Evolutionary conservation across 495 filamentous ascomycete species (phyloP).

Genomic region (Penicillium crystallinum): DNA sequence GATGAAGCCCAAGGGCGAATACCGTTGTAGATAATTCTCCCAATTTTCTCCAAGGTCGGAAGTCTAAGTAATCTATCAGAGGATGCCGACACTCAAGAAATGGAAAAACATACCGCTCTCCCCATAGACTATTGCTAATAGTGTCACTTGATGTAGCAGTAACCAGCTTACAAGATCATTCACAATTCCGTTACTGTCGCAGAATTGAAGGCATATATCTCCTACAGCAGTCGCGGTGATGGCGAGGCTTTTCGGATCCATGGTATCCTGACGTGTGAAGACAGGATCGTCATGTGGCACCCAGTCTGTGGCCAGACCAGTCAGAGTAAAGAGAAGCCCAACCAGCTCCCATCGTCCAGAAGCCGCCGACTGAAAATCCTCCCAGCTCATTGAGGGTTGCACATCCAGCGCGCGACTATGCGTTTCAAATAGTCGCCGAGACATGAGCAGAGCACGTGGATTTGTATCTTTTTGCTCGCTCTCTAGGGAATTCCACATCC

Average conservation of each 20-base stretch:
- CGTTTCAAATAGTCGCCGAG: constrained; percentile 20
- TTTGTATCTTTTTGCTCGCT: constrained; percentile 6
- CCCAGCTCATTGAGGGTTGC: constrained; percentile 9
- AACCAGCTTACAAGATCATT: constrained; percentile 24
- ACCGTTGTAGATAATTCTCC: constrained; percentile 26
- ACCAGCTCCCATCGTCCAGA: constrained; percentile 25
- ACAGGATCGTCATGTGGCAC: constrained; percentile 6
- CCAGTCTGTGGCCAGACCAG: constrained; percentile 16
- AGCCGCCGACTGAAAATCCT: constrained; percentile 11
- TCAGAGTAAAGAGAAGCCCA: constrained; percentile 18
- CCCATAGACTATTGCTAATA: constrained; percentile 13
- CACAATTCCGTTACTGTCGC: constrained; percentile 19
- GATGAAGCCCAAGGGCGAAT: constrained; percentile 52
- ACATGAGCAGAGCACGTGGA: constrained; percentile 10
- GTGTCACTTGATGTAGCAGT: constrained; percentile 15
- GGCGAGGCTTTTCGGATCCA: constrained; percentile 10
- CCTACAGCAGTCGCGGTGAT: constrained; percentile 12
- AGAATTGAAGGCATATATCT: constrained; percentile 30
- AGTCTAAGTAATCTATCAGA: no score
- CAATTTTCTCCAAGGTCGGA: constrained; percentile 16
- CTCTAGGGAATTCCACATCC: constrained; percentile 12
- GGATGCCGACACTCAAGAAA: background rate
- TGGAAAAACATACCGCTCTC: constrained; percentile 16
- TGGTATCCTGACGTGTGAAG: background rate
- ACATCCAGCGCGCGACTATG: constrained; percentile 2